These are phyloP conservation scores for Pseudocercospora macadamiae DNA, from an alignment of 2,329 filamentous ascomycete genomes.

Conservation along the genomic window DNA sequence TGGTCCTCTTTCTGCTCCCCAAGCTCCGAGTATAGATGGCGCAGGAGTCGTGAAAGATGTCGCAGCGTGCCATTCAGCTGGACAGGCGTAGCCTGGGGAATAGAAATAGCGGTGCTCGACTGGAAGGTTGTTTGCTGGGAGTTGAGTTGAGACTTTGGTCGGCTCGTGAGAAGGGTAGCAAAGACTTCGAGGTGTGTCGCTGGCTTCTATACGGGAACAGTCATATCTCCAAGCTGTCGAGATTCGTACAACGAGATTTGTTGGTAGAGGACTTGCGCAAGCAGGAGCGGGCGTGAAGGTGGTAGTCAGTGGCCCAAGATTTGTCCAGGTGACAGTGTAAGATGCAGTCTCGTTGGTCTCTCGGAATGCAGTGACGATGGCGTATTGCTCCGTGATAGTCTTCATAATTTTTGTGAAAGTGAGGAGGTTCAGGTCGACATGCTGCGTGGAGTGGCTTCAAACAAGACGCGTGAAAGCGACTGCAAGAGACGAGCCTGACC, in stretches of 20 bases:
- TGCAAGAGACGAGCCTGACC: neutral
- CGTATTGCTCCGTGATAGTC: neutral
- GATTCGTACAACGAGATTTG: constrained; percentile 12
- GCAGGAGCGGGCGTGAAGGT: constrained; percentile 7
- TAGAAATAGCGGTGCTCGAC: constrained; percentile 13
- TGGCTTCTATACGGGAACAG: constrained; percentile 8
- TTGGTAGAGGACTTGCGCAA: constrained; percentile 9
- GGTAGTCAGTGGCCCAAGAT: constrained; percentile 10
- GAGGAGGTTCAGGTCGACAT: too few relatives aligned
- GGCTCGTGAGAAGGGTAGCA: constrained; percentile 13
- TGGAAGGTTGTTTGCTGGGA: constrained; percentile 5
- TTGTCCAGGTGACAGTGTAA: constrained; percentile 15
- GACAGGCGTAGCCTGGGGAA: constrained; percentile 11
- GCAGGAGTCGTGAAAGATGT: constrained; percentile 9
- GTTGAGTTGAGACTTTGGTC: neutral
- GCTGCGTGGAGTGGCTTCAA: too few relatives aligned
- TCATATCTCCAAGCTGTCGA: constrained; percentile 2
- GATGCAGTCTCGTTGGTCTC: neutral
- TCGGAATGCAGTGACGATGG: neutral
- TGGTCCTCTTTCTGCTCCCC: constrained; percentile 1
- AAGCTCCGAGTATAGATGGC: constrained; percentile 3
- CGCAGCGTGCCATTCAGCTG: constrained; percentile 14
- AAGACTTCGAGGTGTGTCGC: constrained; percentile 3
- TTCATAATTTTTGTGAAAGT: neutral
- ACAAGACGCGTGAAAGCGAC: neutral